Percentiles rank a stretch among this genome's conserved stretches.
Evolutionary conservation across 2,329 filamentous ascomycete species (phyloP).

Genomic region (Colletotrichum costaricense): DNA sequence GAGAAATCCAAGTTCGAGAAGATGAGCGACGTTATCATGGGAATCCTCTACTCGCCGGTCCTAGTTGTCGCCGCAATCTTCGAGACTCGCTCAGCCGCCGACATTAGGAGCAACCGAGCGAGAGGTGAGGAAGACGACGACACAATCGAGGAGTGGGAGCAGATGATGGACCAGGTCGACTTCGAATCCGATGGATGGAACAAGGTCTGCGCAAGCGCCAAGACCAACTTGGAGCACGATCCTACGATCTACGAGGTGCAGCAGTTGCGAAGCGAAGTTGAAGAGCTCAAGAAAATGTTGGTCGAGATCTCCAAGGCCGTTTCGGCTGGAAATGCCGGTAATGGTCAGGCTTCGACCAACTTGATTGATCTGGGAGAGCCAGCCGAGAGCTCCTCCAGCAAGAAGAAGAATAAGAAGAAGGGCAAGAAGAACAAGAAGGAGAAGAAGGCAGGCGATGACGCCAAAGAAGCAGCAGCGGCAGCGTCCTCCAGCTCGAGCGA

Average conservation of each 20-base stretch:
- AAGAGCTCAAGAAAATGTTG: constrained; percentile 65
- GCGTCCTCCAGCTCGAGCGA: constrained; percentile 26
- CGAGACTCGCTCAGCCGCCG: constrained; percentile 73
- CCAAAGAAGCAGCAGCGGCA: background rate
- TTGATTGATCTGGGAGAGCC: constrained; percentile 19
- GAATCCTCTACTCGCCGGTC: constrained; percentile 83
- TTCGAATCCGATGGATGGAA: constrained; percentile 88
- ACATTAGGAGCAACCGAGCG: constrained; percentile 78
- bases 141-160: constrained; percentile 91
- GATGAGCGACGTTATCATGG: constrained; percentile 92
- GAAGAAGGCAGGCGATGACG: background rate
- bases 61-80: constrained; percentile 81
- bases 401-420: constrained; percentile 10
- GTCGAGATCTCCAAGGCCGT: constrained; percentile 41
- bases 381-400: background rate
- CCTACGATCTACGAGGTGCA: constrained; percentile 77
- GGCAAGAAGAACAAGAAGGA: constrained; percentile 30
- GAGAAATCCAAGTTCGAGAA: constrained; percentile 77
- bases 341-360: constrained; percentile 1
- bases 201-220: constrained; percentile 80
- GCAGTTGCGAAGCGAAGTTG: constrained; percentile 68
- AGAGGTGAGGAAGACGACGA: constrained; percentile 92
- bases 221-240: constrained; percentile 86
- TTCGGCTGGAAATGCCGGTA: constrained; percentile 16
- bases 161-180: constrained; percentile 77